phyloP scores from a whole-genome alignment of 202 grass and related monocot genomes.

The Schoenoplectus tabernaemontani region DNA sequence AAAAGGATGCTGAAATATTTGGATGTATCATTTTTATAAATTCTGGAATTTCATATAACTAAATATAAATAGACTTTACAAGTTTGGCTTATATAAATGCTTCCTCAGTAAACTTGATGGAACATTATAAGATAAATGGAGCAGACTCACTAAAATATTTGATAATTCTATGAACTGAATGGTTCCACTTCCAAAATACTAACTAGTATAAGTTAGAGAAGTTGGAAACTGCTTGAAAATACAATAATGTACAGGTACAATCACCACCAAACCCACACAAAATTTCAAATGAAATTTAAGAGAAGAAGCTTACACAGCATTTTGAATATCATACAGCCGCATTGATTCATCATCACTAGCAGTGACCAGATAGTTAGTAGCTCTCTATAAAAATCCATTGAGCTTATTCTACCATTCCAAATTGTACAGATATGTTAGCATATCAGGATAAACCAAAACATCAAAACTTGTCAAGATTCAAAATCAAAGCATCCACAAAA shows the following conservation, averaged over 20 bases:
- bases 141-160: neutral
- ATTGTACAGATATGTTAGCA: slow-evolving; percentile 19
- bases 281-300: neutral
- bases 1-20: neutral
- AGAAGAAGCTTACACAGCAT: slow-evolving; percentile 56
- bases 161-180: neutral
- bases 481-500: neutral
- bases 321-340: slow-evolving; percentile 88
- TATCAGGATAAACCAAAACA: neutral
- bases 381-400: slow-evolving; percentile 92
- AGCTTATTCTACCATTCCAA: slow-evolving; percentile 96
- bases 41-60: neutral
- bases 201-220: neutral
- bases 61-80: neutral
- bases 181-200: neutral
- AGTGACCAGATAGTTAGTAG: slow-evolving; percentile 77
- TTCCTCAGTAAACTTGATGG: neutral
- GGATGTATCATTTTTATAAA: neutral
- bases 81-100: neutral
- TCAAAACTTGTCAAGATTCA: neutral
- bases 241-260: neutral
- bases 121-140: neutral
- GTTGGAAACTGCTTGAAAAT: neutral
- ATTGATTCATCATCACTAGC: slow-evolving; percentile 97
- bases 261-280: slow-evolving; percentile 47